These are phyloP conservation scores for Emiliania huxleyi DNA, from an alignment of 78 protist species.

Conservation along the genomic window DNA sequence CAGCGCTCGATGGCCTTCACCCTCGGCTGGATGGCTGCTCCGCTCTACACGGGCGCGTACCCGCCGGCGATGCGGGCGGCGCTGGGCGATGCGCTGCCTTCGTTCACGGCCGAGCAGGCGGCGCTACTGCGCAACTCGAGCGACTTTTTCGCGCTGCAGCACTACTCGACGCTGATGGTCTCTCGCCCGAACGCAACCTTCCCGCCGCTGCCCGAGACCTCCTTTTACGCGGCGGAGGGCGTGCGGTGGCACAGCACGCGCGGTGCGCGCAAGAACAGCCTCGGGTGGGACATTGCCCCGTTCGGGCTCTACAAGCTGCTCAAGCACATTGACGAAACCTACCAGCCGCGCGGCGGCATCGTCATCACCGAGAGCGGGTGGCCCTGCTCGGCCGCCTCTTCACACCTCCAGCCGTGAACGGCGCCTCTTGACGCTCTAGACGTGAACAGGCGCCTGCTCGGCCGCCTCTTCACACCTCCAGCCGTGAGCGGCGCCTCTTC, in stretches of 20 bases:
- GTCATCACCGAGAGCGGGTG: constrained; percentile 67
- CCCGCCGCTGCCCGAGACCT: neutral
- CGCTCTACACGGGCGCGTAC: constrained; percentile 49
- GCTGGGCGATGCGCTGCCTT: constrained; percentile 51
- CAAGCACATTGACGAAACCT: constrained; percentile 5
- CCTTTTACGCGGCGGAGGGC: neutral
- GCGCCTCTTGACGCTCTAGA: no score
- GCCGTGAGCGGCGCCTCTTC: no score
- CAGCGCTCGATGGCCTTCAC: constrained; percentile 36
- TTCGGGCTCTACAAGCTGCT: constrained; percentile 51
- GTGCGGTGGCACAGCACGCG: neutral
- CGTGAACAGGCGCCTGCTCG: no score
- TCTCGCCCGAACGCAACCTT: neutral
- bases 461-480: no score
- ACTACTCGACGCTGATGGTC: constrained; percentile 33
- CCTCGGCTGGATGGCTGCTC: constrained; percentile 59
- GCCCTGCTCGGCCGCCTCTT: neutral
- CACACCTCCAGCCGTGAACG: no score
- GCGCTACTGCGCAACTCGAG: neutral
- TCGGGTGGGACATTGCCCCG: constrained; percentile 45
- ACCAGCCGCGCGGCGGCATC: constrained; percentile 27
- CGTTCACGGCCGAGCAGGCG: constrained; percentile 17
- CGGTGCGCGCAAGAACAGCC: neutral
- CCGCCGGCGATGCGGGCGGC: constrained; percentile 41
- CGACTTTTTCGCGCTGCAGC: constrained; percentile 65